Evolutionary conservation across 139 green algal genomes (phyloP).

Genomic region (Prasinococcaceae sp.): DNA sequence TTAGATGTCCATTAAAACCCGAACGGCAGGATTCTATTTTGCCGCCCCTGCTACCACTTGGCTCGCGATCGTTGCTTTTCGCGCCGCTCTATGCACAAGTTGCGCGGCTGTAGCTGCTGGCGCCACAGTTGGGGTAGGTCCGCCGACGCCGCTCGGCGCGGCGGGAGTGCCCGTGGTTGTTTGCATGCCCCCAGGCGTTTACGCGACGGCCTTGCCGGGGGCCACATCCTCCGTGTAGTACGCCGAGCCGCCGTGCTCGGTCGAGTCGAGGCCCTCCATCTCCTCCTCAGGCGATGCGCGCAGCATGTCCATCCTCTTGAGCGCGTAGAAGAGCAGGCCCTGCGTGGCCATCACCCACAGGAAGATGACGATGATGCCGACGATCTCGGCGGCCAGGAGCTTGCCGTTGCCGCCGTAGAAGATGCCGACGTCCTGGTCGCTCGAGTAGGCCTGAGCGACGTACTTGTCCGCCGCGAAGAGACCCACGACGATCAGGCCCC

Average conservation of each 20-base stretch:
- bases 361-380: conserved; percentile 44
- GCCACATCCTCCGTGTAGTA: conserved; percentile 27
- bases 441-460: conserved; percentile 15
- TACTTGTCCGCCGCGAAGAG: conserved; percentile 34
- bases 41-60: too few relatives aligned
- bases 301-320: conserved; percentile 36
- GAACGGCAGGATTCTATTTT: too few relatives aligned
- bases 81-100: too few relatives aligned
- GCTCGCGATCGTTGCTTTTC: too few relatives aligned
- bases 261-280: conserved; percentile 31
- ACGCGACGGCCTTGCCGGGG: too few relatives aligned
- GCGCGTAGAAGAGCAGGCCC: conserved; percentile 46
- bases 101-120: too few relatives aligned
- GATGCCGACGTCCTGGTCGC: conserved; percentile 11
- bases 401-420: conserved; percentile 25
- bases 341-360: conserved; percentile 40
- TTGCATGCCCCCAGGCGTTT: background rate
- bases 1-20: too few relatives aligned
- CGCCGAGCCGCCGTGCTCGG: conserved; percentile 34
- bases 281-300: conserved; percentile 30
- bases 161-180: too few relatives aligned
- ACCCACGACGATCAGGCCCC: conserved; percentile 24
- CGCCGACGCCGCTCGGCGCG: too few relatives aligned
- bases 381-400: conserved; percentile 33
- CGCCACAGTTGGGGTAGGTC: too few relatives aligned